Base-by-base conservation (phyloP, 148 eudicot species). In the Arctostaphylos glauca region DNA sequence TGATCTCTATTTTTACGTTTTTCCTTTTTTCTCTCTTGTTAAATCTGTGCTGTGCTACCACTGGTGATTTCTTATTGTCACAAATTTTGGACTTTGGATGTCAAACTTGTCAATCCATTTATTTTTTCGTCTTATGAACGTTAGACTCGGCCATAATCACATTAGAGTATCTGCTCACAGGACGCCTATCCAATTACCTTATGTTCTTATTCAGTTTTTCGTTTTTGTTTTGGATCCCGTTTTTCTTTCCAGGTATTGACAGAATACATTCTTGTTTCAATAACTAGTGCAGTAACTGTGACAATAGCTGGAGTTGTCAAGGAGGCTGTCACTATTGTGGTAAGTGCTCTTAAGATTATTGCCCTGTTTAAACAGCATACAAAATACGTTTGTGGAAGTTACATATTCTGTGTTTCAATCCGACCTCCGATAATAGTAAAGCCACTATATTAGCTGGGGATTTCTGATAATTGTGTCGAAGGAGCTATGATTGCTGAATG, bases 221-320 rank as follows among this genome's bases (percentile, higher is more conserved):
- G 15, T 8, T 81, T 49, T 4, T 80, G 23, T 67, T 13, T 82
- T 52, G 49, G 18, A 53, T 56, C 59, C 50, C 73, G 76, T 23
- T 50, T 62, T 79, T 49, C 82, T 53, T 80, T 88, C 84, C 91
- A 96, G 98, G 99, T 96, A 46, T 86, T 96, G 78, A 94, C 97
- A 53, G 99, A 96, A 86, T 96, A 87, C 85, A 89, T 96, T 76
- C 93, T 96, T 75, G 89, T 96, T 76, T 94, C 98, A 60, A 93
- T 94, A 74, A 96, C 99, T 18, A 96, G 99, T 90, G 99, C 99
- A 74, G 94, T 96, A 76, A 96, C 99, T 18, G 97, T 96, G 81
- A 96, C 98, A 56, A 93, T 96, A 79, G 99, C 97, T 0, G 98
- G 99, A 77, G 94, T 94, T 87, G 99, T 96, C 80, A 96, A 96